Evolutionary conservation across 2,329 filamentous ascomycete species (phyloP), one percentile per base, ranked within the genome.

Genomic region (Pseudofabraea citricarpa): DNA sequence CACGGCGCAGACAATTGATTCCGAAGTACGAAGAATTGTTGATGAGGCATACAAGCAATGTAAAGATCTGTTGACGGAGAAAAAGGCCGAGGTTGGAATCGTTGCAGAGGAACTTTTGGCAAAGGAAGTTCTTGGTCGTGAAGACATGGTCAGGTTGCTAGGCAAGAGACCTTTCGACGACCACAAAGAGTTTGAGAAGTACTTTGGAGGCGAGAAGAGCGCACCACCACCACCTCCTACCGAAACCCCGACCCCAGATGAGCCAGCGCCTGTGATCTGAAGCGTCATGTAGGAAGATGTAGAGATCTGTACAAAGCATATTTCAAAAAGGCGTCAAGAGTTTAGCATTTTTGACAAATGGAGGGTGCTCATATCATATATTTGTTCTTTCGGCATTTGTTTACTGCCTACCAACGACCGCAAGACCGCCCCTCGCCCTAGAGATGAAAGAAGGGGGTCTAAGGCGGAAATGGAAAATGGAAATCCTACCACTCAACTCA

Each of bases 1-100:
- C 41, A 98, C 93, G 2, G 93, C 90, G 15, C 87, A 90, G 63
- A 84, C 84, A 54, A 98, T 98, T 63, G 93, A 98, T 62, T 69
- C 75, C 32, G 93, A 98, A 69, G 91, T 98, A 49, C 83, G 88
- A 54, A 80, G 88, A 42, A 95, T 98, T 56, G 83, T 98, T 42
- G 88, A 94, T 51, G 81, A 93, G 62, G 93, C 93, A 1, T 95
- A 98, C 74, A 80, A 86, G 65, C 85, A 93, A 67, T 98, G 93
- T 74, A 83, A 80, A 59, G 80, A 87, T 36, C 78, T 98, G 20
- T 74, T 98, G 40, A 77, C 76, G 2, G 84, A 85, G 68, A 95
- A 89, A 81, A 93, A 94, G 74, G 74, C 77, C 56, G 88, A 97
- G 68, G 77, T 98, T 26, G 89, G 88, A 3, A 71, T 96, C 29